Conservation (phyloP, 306 rosid genomes). For the Oemleria cerasiformis region DNA sequence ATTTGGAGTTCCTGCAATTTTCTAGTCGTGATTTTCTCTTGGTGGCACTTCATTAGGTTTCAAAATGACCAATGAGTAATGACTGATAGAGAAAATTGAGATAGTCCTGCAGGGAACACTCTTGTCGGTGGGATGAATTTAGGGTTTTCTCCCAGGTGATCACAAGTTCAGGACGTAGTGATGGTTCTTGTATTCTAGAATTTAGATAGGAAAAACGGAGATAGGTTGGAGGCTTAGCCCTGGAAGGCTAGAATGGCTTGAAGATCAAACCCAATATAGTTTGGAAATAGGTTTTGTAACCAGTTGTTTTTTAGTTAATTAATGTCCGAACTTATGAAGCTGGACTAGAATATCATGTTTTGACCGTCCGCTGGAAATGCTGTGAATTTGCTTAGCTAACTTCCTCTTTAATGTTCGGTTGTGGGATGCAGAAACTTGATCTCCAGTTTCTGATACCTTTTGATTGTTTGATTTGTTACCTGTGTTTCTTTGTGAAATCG, state of each 20-base stretch:
- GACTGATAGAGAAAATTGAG: neutral
- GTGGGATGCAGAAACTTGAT: neutral
- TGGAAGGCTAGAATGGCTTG: neutral
- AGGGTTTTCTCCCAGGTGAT: slow-evolving; percentile 6
- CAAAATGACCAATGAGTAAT: neutral
- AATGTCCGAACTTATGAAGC: neutral
- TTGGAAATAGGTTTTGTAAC: too few relatives aligned
- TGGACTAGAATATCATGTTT: neutral
- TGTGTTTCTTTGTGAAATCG: neutral
- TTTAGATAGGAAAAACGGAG: neutral
- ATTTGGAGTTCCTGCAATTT: neutral
- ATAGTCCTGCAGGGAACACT: neutral
- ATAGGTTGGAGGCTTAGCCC: neutral
- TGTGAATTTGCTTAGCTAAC: neutral
- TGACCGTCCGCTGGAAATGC: neutral
- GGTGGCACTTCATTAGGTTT: neutral
- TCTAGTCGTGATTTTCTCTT: neutral
- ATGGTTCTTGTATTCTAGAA: neutral
- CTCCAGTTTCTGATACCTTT: neutral
- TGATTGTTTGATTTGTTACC: neutral
- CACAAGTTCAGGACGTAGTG: neutral
- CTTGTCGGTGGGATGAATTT: neutral
- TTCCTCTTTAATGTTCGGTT: neutral
- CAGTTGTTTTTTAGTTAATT: neutral
- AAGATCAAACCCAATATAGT: neutral